Conservation (phyloP, 495 filamentous ascomycete species). For the Aspergillus funiculosus region DNA sequence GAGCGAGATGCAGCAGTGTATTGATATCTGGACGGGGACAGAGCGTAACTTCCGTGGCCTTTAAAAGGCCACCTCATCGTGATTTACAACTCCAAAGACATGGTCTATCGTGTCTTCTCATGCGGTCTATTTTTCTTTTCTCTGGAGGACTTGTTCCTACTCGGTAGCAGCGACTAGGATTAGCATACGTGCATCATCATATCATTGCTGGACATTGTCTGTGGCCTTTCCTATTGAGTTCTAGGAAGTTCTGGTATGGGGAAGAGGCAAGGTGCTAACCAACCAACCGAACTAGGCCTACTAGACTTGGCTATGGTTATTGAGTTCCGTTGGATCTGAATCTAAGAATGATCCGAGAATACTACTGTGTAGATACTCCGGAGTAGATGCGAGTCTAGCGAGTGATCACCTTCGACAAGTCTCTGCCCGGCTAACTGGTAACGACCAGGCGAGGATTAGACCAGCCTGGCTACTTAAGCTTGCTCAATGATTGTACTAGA, state of each 20-base stretch:
- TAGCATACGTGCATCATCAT: neutral
- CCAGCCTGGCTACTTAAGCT: no score
- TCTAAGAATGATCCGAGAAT: slow-evolving; percentile 19
- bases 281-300: neutral
- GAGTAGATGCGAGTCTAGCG: slow-evolving; percentile 6
- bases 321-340: slow-evolving; percentile 10
- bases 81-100: neutral
- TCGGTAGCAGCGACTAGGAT: slow-evolving; percentile 1
- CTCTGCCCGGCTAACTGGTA: neutral
- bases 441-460: no score
- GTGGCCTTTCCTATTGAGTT: slow-evolving; percentile 1
- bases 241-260: neutral
- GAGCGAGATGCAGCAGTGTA: neutral
- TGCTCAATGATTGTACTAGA: no score
- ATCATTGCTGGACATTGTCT: neutral
- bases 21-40: slow-evolving; percentile 6
- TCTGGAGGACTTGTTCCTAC: no score
- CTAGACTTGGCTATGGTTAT: neutral
- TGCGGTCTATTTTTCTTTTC: no score
- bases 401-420: slow-evolving; percentile 7
- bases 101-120: neutral
- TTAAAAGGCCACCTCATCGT: neutral
- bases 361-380: no score
- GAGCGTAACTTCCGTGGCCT: neutral
- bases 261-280: neutral